Percentiles rank a stretch among this genome's conserved stretches.
Conservation (phyloP, 2,329 filamentous ascomycete species). For the Byssochlamys sp. region DNA sequence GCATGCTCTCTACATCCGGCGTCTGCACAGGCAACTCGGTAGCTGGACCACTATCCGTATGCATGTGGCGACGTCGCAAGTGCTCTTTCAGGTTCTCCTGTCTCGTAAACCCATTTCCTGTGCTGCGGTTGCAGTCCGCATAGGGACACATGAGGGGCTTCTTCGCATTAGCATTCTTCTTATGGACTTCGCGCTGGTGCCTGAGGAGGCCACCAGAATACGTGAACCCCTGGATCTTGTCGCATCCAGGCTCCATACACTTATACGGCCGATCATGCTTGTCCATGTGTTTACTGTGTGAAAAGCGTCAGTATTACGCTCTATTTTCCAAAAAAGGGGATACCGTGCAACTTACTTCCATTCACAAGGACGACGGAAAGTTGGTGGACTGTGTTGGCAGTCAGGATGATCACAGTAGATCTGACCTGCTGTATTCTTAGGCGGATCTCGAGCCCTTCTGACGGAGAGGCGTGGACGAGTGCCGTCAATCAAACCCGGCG, state of each 20-base stretch:
- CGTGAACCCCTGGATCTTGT: slow-evolving; percentile 86
- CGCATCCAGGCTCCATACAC: slow-evolving; percentile 70
- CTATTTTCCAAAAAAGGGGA: slow-evolving; percentile 14
- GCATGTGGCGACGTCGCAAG: slow-evolving; percentile 74
- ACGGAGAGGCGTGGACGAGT: slow-evolving; percentile 33
- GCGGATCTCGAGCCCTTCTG: slow-evolving; percentile 42
- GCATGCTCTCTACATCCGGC: slow-evolving; percentile 21
- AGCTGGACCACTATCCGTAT: slow-evolving; percentile 26
- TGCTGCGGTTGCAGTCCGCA: slow-evolving; percentile 76
- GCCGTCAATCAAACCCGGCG: slow-evolving; percentile 23
- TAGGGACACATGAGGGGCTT: slow-evolving; percentile 81
- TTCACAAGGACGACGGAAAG: slow-evolving; percentile 77
- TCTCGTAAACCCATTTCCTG: slow-evolving; percentile 79
- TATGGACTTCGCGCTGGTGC: slow-evolving; percentile 88
- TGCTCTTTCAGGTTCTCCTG: slow-evolving; percentile 93
- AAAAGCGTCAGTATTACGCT: slow-evolving; percentile 1
- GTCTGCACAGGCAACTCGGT: slow-evolving; percentile 21
- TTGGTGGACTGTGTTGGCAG: slow-evolving; percentile 55
- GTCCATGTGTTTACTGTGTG: slow-evolving; percentile 85
- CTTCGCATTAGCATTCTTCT: slow-evolving; percentile 78
- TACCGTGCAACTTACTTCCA: slow-evolving; percentile 67
- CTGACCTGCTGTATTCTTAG: slow-evolving; percentile 60
- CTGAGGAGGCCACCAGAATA: slow-evolving; percentile 83
- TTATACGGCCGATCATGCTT: slow-evolving; percentile 92
- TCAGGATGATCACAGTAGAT: slow-evolving; percentile 64